Conservation (phyloP, 208 protist genomes). For the Acanthamoeba sp. region DNA sequence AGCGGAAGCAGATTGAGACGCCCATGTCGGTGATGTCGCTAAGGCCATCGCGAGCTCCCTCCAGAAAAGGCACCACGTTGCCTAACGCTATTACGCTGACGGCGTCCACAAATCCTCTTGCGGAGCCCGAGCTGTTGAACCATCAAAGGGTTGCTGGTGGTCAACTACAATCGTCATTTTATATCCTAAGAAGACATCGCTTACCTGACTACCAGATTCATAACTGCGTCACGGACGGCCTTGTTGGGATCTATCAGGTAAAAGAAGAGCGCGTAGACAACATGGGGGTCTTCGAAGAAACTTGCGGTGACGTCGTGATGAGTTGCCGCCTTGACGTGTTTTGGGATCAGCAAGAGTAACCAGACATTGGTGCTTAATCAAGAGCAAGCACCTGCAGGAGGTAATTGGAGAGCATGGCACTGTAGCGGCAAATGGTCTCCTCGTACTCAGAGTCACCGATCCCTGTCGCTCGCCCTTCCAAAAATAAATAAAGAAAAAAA, state of each 20-base stretch:
- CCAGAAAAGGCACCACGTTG: neutral
- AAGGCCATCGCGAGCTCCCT: conserved; percentile 10
- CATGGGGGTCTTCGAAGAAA: conserved; percentile 60
- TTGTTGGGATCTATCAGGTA: conserved; percentile 19
- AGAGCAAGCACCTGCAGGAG: neutral
- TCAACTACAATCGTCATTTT: neutral
- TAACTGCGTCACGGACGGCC: conserved; percentile 14
- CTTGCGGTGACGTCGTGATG: neutral
- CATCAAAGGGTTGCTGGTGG: too few species aligned
- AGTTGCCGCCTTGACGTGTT: neutral
- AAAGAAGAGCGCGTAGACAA: conserved; percentile 58
- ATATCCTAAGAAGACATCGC: neutral
- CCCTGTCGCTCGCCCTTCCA: too few species aligned
- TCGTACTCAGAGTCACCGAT: neutral
- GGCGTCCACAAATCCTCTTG: neutral
- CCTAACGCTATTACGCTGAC: neutral
- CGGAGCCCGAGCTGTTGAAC: neutral
- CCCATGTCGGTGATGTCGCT: conserved; percentile 35
- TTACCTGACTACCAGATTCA: neutral
- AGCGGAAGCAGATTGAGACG: conserved; percentile 43
- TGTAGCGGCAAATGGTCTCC: neutral
- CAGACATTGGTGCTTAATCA: too few species aligned
- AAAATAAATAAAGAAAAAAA: too few species aligned
- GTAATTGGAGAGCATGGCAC: neutral
- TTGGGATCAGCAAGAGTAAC: too few species aligned